Base-by-base conservation (phyloP, 2,329 filamentous ascomycete genomes). In the Parastagonospora nodorum region DNA sequence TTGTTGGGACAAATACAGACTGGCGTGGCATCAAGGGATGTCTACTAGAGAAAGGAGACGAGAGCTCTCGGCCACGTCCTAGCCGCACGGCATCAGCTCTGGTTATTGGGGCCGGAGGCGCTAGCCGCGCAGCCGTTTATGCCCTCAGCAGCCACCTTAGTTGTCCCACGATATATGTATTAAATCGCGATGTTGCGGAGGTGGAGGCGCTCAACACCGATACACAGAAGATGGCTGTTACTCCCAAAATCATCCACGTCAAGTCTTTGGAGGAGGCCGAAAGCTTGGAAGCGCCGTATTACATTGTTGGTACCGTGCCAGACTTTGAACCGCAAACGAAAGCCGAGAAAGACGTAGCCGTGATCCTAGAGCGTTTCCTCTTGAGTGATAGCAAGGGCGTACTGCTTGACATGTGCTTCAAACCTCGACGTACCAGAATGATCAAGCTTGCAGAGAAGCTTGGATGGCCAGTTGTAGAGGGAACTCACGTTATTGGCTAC, bases 331-430 rank as follows among this genome's bases (percentile, higher is more conserved):
- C 48, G 6, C 37, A 40, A 39, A 41, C 48, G 11, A 29, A 35
- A 4, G 48, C 43, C 8, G 48, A 45, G 28, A 37, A 45, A 14
- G 42, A 31, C 11, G 42, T 50, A 28, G 37, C 43, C 28, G 42
- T 35, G 2, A 30, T 42, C 14, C 30, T 50, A 7, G 33, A 36
- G 14, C 30, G 45, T 36, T 50, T 50, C 10, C 36, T 50, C 14
- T 38, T 16, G 10, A 32, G 48, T 12, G 29, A 40, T 11, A 11
- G 27, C n/a, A 45, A 45, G 24, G 48, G 48, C 15, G 37, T 45
- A n/a, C 28, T 50, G 37, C 37, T 45, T 7, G 48, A 45, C 15
- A 50, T 50, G 48, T 50, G 48, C 24, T 50, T 50, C 42, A 50
- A 50, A 28, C 42, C 48, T 27, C 38, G 42, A 12, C 31, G 37